phyloP scores from a whole-genome alignment of 2,329 filamentous ascomycete genomes.

The Achaetomium macrosporum region DNA sequence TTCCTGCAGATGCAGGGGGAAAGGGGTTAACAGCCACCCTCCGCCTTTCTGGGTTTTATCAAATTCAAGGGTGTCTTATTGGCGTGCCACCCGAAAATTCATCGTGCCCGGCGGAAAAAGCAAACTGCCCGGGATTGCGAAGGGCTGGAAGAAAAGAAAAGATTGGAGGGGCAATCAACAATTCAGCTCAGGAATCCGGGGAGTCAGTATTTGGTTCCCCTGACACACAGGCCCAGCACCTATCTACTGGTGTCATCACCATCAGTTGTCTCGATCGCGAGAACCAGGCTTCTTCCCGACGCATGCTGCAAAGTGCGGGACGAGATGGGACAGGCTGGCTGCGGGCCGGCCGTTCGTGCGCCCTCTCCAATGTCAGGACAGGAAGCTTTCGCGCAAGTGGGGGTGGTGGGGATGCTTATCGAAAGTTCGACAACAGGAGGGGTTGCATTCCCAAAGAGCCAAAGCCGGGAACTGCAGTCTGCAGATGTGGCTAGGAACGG shows the following conservation, averaged over 20 bases:
- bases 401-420: slow-evolving; percentile 11
- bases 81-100: slow-evolving; percentile 11
- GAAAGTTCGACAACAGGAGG: slow-evolving; percentile 16
- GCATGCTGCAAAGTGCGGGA: slow-evolving; percentile 5
- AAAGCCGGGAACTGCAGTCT: slow-evolving; percentile 18
- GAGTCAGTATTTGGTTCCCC: background rate
- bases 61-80: slow-evolving; percentile 5
- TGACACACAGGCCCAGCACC: background rate
- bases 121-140: background rate
- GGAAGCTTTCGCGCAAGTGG: background rate
- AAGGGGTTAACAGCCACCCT: background rate
- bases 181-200: background rate
- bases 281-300: slow-evolving; percentile 1
- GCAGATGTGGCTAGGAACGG: slow-evolving; percentile 20
- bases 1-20: slow-evolving; percentile 10
- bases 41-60: slow-evolving; percentile 8
- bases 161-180: slow-evolving; percentile 14
- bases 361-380: slow-evolving; percentile 4
- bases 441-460: slow-evolving; percentile 15
- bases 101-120: slow-evolving; percentile 8
- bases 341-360: slow-evolving; percentile 9
- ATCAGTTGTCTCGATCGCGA: slow-evolving; percentile 4
- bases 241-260: background rate
- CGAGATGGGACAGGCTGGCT: slow-evolving; percentile 8
- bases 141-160: slow-evolving; percentile 7